Percentiles rank a stretch among this genome's conserved stretches.
phyloP scores from a whole-genome alignment of 305 asterid genomes.

The Solanum hybrid region DNA sequence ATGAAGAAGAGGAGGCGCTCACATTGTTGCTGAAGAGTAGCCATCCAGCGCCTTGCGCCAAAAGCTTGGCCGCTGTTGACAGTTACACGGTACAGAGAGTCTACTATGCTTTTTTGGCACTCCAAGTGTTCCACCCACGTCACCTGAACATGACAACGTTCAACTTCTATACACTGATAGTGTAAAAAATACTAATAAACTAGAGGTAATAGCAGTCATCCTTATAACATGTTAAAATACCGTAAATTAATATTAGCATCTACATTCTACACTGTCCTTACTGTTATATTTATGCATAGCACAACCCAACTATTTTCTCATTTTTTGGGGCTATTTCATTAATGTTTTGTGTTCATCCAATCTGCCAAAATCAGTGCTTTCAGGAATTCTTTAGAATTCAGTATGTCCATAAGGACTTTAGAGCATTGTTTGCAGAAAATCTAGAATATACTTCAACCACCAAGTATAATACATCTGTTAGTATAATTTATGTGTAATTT shows the following conservation, averaged over 20 bases:
- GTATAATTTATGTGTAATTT: neutral
- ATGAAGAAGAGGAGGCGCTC: constrained; percentile 61
- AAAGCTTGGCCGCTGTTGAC: constrained; percentile 78
- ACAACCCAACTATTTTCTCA: neutral
- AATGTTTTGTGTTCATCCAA: neutral
- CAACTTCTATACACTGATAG: neutral
- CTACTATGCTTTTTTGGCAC: constrained; percentile 46
- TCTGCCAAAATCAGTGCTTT: neutral
- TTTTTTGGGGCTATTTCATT: neutral
- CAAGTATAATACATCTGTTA: neutral
- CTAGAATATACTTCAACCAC: neutral
- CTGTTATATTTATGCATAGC: neutral
- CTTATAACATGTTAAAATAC: neutral
- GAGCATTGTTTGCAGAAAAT: neutral
- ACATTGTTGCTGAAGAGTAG: constrained; percentile 48
- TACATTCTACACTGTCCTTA: neutral
- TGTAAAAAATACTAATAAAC: neutral
- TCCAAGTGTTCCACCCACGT: constrained; percentile 90
- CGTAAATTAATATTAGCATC: neutral
- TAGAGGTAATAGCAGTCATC: neutral
- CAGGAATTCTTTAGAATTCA: neutral
- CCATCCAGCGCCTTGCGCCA: constrained; percentile 82
- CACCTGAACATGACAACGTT: constrained; percentile 37
- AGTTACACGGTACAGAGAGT: constrained; percentile 49
- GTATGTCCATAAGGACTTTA: neutral